Evolutionary conservation across 148 eudicot species (phyloP).

Genomic region (Chenopodium formosanum): DNA sequence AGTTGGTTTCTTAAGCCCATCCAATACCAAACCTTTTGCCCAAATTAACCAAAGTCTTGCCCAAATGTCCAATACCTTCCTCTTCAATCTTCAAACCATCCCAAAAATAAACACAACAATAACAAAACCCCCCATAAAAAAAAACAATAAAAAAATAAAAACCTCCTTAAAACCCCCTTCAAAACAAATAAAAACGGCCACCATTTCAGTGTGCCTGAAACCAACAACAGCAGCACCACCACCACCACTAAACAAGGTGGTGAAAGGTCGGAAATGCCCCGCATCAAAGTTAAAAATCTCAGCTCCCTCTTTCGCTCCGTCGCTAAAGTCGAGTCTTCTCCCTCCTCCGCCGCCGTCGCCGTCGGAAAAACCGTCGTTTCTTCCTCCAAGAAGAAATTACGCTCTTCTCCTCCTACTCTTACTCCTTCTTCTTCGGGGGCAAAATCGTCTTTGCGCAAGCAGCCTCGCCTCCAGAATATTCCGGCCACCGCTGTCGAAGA

Average conservation of each 20-base stretch:
- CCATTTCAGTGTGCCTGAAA: neutral
- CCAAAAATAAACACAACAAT: neutral
- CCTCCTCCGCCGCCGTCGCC: neutral
- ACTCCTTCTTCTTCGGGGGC: neutral
- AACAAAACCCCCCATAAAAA: neutral
- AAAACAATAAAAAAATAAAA: no score
- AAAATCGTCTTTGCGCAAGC: slow-evolving; percentile 9
- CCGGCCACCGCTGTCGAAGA: neutral
- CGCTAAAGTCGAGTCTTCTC: slow-evolving; percentile 11
- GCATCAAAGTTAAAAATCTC: slow-evolving; percentile 26
- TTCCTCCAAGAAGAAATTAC: slow-evolving; percentile 10
- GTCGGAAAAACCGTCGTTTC: neutral
- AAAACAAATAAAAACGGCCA: neutral
- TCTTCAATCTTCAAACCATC: neutral
- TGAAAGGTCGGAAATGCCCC: slow-evolving; percentile 29
- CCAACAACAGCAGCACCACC: no score
- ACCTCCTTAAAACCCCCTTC: neutral
- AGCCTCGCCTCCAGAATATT: neutral
- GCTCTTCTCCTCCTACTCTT: neutral
- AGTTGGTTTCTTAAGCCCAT: no score
- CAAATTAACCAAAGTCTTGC: neutral
- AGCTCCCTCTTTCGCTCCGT: slow-evolving; percentile 36
- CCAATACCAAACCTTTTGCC: neutral
- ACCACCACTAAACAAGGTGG: neutral
- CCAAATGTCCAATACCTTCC: neutral